Base-by-base conservation (phyloP, 306 rosid genomes). In the Cicer pinnatifidum region DNA sequence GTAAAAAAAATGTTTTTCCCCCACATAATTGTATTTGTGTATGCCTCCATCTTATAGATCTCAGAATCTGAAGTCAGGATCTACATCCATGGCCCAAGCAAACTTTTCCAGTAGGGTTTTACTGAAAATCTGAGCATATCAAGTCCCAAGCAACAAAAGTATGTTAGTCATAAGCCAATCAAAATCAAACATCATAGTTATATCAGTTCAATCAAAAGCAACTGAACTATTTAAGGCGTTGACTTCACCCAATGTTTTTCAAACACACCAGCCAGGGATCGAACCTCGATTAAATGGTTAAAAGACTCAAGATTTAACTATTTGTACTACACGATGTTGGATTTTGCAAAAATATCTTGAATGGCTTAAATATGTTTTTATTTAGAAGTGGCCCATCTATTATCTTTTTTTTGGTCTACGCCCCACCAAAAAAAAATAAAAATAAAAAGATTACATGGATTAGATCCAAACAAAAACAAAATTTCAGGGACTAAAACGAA, bases 61-160 rank as follows among this genome's bases (percentile, higher is more conserved):
- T 93, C 89, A 94, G 94, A 94, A 94, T 88, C 96, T 91, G 89
- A 94, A 94, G 64, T 86, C 97, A 2, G 96, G 97, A 75, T 91
- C 96, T 46, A 94, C 98, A 58, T 88, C 96, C 98, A 94, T 91
- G 70, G 98, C 86, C 98, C 98, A 94, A 60, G 86, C 68, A 81
- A 94, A 94, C 57, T 94, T 94, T 8, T 91, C 97, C 81, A 94
- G 86, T 73, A 88, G 90, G 72, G 97, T 84, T 81, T 94, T 94
- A 85, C 90, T 91, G 91, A 94, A 94, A 52, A 91, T 91, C 98
- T 94, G 91, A 47, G 35, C 71, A 77, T 54, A 62, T 61, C 69
- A 80, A 19, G 39, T 35, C 72, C 67, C 20, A 67, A 63, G 44
- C 50, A 50, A 28, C 37, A 23, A 58, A 44, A 38, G n/a, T 43